Evolutionary conservation across 164 flowering plant species (phyloP).

Genomic region (Pachysandra terminalis): DNA sequence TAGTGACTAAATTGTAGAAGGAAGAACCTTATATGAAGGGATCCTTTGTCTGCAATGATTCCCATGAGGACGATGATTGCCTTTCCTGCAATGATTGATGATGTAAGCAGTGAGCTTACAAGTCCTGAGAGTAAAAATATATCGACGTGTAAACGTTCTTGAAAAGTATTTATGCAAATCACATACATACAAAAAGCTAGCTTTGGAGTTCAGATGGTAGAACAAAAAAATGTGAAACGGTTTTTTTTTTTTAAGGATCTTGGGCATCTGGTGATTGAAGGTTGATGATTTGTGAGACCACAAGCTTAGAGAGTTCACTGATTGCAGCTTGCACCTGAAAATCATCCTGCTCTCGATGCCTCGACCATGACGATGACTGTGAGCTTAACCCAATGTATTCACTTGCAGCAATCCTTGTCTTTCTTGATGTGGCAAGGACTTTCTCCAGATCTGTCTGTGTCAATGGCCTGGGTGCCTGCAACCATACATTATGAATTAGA

Average conservation of each 20-base stretch:
- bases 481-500: conserved; percentile 8
- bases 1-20: too few relatives aligned
- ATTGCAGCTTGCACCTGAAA: conserved; percentile 69
- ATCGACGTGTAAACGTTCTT: conserved; percentile 4
- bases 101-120: conserved; percentile 14
- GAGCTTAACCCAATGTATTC: conserved; percentile 50
- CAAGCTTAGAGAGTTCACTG: conserved; percentile 69
- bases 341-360: conserved; percentile 46
- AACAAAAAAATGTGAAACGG: neutral
- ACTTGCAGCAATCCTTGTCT: conserved; percentile 62
- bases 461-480: conserved; percentile 73
- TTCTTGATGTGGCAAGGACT: conserved; percentile 53
- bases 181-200: conserved; percentile 5
- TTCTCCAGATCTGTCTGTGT: conserved; percentile 70
- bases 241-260: conserved; percentile 24
- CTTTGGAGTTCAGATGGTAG: neutral
- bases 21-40: too few relatives aligned
- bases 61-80: neutral
- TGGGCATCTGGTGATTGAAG: conserved; percentile 57
- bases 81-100: conserved; percentile 6
- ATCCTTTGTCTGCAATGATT: too few relatives aligned
- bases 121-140: conserved; percentile 8
- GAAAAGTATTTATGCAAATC: neutral
- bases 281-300: conserved; percentile 64
- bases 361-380: conserved; percentile 39